phyloP scores from a whole-genome alignment of 2,329 filamentous ascomycete genomes.

The Epichloe festucae region DNA sequence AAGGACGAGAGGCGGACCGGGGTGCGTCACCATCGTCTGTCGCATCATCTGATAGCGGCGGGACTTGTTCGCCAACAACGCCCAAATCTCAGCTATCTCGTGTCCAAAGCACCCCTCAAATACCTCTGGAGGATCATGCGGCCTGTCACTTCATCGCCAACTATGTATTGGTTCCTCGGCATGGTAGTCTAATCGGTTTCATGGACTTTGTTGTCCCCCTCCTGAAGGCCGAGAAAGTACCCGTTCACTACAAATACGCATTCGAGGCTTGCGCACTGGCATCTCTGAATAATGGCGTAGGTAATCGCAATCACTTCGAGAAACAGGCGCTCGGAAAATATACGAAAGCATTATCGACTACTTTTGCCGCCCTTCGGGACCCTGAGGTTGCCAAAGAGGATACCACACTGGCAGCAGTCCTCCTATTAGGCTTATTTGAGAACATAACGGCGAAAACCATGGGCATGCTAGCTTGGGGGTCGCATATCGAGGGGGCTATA shows the following conservation, averaged over 20 bases:
- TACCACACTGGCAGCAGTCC: constrained; percentile 43
- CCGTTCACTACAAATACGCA: constrained; percentile 38
- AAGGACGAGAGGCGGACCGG: constrained; percentile 14
- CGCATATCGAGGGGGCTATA: constrained; percentile 51
- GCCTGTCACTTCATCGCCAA: constrained; percentile 48
- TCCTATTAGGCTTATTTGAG: constrained; percentile 49
- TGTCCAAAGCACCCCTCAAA: constrained; percentile 21
- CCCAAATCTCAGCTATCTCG: constrained; percentile 9
- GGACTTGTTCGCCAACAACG: constrained; percentile 7
- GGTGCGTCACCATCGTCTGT: constrained; percentile 7
- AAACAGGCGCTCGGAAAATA: constrained; percentile 37
- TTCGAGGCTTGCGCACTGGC: constrained; percentile 49
- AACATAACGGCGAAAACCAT: constrained; percentile 42
- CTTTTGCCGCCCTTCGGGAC: constrained; percentile 39
- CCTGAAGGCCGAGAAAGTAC: constrained; percentile 29
- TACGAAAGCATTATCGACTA: constrained; percentile 38
- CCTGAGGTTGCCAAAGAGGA: constrained; percentile 38
- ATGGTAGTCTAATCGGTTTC: constrained; percentile 39
- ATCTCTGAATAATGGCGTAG: constrained; percentile 39
- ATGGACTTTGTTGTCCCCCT: constrained; percentile 47
- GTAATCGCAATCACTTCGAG: constrained; percentile 20
- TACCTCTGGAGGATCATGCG: constrained; percentile 41
- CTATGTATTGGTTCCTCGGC: constrained; percentile 41
- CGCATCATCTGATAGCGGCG: constrained; percentile 5
- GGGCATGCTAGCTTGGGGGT: constrained; percentile 46